Evolutionary conservation across 148 eudicot genomes (phyloP), one percentile per base, ranked within the genome.

Genomic region (Chenopodium formosanum): DNA sequence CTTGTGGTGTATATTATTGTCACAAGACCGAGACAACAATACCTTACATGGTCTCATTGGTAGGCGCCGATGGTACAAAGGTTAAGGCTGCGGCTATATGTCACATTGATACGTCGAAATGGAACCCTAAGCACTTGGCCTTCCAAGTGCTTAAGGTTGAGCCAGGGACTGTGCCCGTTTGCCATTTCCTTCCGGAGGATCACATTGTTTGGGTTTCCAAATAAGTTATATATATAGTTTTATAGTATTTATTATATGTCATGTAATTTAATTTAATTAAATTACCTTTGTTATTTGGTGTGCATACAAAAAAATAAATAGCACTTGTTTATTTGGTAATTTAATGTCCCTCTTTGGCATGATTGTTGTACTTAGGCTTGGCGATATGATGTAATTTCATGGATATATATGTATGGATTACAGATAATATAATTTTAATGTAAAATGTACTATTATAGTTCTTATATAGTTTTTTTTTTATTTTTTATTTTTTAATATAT

Each of bases 51-150:
- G 87, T 78, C 29, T 73, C 80, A 4, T 66, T 87, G 52, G 67
- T 76, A 4, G 87, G 82, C 6, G 56, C 31, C 1, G 80, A 82
- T 70, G 83, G 85, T 34, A 52, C 50, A 9, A 75, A 70, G 50
- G 67, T 87, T 29, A 77, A 84, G 67, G 83, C 81, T 0, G 71
- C 78, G 0, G 87, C 62, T n/a, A 62, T 85, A 14, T 87, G 89
- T 60, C 85, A 87, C 82, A 47, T 34, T 6, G 83, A 87, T 40
- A 87, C 89, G 0, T 79, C 82, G 4, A 80, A 44, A 22, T 87
- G 89, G 89, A 84, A 84, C 73, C 89, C 87, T 14, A 79, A 87
- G 7, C 82, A 79, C 56, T 87, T 85, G 82, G 86, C 86, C 7
- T 84, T 87, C 58, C 84, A 81, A 80, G 50, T 77, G 68, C 89